Conservation (phyloP, 345 rosid genomes). For the Syzygium jambos region DNA sequence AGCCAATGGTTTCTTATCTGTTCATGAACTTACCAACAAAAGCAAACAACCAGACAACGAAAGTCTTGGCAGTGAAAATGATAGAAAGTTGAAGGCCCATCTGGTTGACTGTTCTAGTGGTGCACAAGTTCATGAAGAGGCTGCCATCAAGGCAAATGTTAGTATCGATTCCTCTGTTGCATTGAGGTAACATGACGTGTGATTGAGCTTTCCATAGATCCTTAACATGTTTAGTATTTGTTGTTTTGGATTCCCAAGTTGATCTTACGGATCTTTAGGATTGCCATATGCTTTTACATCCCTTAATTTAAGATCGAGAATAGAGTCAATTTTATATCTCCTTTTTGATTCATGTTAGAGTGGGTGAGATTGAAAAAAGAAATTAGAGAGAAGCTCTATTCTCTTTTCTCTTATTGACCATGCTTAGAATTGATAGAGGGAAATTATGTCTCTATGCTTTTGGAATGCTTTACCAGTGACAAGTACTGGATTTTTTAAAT, state of each 20-base stretch:
- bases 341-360: background rate
- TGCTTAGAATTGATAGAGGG: background rate
- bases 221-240: background rate
- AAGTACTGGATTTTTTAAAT: background rate
- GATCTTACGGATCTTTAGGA: background rate
- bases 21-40: constrained; percentile 23
- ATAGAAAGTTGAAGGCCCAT: constrained; percentile 18
- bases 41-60: constrained; percentile 25
- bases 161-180: constrained; percentile 22
- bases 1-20: constrained; percentile 41
- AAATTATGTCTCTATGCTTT: background rate
- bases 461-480: background rate
- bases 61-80: constrained; percentile 19
- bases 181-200: constrained; percentile 47
- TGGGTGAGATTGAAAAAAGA: background rate
- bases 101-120: constrained; percentile 26
- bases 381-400: background rate
- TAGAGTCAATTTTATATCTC: background rate
- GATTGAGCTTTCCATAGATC: background rate
- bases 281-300: background rate
- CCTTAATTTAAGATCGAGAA: background rate
- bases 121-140: constrained; percentile 29
- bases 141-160: constrained; percentile 10
- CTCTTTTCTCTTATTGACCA: background rate
- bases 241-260: background rate